Evolutionary conservation across 345 rosid species (phyloP).

Genomic region (Euphorbia pulcherrima): DNA sequence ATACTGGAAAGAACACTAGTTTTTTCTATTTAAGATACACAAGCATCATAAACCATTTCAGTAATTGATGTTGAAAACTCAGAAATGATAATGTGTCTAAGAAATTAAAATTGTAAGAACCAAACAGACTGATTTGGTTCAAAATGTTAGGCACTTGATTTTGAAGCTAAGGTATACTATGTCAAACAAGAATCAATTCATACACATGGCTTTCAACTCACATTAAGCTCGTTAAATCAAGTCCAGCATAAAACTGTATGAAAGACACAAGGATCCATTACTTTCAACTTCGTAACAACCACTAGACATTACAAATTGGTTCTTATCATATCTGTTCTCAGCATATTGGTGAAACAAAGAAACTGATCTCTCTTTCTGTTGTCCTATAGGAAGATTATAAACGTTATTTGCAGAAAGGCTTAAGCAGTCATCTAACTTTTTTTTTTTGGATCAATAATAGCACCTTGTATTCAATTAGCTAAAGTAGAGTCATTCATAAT

Average conservation of each 20-base stretch:
- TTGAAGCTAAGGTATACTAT: not conserved
- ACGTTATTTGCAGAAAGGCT: not conserved
- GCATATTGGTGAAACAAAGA: not conserved
- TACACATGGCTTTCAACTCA: not conserved
- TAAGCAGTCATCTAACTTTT: not conserved
- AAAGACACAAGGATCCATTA: not conserved
- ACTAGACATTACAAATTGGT: not conserved
- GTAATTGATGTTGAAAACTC: not conserved
- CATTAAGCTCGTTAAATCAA: not conserved
- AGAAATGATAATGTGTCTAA: not conserved
- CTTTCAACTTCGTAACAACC: not conserved
- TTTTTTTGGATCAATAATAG: too few species aligned
- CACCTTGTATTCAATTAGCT: too few species aligned
- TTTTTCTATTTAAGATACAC: not conserved
- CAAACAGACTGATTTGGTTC: not conserved
- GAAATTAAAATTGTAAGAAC: not conserved
- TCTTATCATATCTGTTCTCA: not conserved
- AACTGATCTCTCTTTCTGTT: not conserved
- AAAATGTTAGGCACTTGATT: not conserved
- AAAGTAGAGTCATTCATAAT: too few species aligned
- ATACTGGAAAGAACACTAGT: not conserved
- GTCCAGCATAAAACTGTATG: not conserved
- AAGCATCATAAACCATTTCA: not conserved
- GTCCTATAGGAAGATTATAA: not conserved
- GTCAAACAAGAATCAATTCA: not conserved